Base-by-base conservation (phyloP, 306 rosid species). In the Casuarina glauca region DNA sequence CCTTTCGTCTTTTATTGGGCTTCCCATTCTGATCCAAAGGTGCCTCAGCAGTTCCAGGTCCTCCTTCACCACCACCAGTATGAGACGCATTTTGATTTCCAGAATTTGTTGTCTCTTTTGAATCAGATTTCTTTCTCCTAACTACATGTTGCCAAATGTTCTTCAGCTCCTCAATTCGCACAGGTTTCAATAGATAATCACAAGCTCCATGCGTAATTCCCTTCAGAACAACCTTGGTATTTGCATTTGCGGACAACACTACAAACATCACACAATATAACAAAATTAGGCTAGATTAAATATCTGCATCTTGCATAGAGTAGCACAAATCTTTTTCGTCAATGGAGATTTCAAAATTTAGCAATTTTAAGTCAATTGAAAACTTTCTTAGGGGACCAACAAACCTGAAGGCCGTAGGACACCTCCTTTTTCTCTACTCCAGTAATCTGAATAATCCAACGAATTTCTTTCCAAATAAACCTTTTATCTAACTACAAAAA, bases 121-220 rank as follows among this genome's bases (percentile, higher is more conserved):
- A n/a, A 84, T 93, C 96, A 70, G 81, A 74, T 84, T 86, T 96
- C 91, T 89, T 96, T 86, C 88, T 91, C 82, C 99, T 82, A 45
- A 96, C 74, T 17, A 96, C 97, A 83, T 96, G 99, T 84, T 96
- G 98, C 99, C 99, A 96, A 73, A 96, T 93, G 85, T 96, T 96
- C 87, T 91, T 88, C 61, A 96, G 87, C 91, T 96, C 97, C 88
- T 96, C 97, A 57, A 90, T 85, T 64, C 99, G 93, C 72, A 96
- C 93, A 5, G 99, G 99, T 82, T 96, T 96, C 76, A 96, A 84
- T 81, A 96, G 85, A 88, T 96, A 96, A 82, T 96, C 98, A 54
- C 99, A 96, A 52, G 99, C 99, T 42, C 99, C 99, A 62, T 96
- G 99, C n/a, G 91, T 75, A 81, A 93, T 88, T 69, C 99, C 99